phyloP scores from a whole-genome alignment of 257 asterid genomes.

The Ajuga chamaepitys region DNA sequence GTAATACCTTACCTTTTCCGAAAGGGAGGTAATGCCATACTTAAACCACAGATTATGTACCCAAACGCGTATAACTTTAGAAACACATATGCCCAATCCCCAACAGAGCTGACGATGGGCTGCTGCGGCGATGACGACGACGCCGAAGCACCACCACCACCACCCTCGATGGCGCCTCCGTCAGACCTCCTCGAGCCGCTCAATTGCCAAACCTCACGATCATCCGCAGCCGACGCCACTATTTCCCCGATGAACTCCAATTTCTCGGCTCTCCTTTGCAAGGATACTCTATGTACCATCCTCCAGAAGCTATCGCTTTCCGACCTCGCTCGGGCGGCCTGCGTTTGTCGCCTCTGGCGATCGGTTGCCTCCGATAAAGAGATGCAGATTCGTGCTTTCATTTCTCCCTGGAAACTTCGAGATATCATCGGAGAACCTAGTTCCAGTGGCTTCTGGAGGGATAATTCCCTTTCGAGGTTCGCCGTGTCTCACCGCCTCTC shows the following conservation, averaged over 20 bases:
- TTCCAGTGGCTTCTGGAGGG: slow-evolving; percentile 87
- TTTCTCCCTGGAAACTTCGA: slow-evolving; percentile 76
- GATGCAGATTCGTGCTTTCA: slow-evolving; percentile 65
- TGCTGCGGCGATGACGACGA: slow-evolving; percentile 43
- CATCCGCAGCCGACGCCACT: slow-evolving; percentile 18
- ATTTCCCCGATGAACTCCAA: slow-evolving; percentile 89
- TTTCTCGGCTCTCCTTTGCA: slow-evolving; percentile 68
- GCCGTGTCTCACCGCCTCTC: slow-evolving; percentile 75
- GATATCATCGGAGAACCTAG: slow-evolving; percentile 74
- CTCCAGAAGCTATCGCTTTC: slow-evolving; percentile 52
- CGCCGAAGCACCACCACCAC: slow-evolving; percentile 9
- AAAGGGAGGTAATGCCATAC: too few species aligned
- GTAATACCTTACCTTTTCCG: too few species aligned
- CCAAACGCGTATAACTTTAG: neutral
- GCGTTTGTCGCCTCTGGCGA: slow-evolving; percentile 77
- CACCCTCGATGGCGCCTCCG: neutral
- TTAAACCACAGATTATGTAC: too few species aligned
- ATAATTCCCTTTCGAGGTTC: slow-evolving; percentile 68
- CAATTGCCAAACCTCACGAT: neutral
- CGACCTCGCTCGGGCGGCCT: slow-evolving; percentile 83
- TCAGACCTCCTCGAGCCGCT: slow-evolving; percentile 34
- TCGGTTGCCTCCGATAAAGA: slow-evolving; percentile 74
- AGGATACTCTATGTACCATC: slow-evolving; percentile 75
- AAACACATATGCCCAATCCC: slow-evolving; percentile 12
- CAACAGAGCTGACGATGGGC: slow-evolving; percentile 20